These are phyloP conservation scores for Irpex sp. DNA, from an alignment of 1,284 basidiomycete species.

Conservation along the genomic window DNA sequence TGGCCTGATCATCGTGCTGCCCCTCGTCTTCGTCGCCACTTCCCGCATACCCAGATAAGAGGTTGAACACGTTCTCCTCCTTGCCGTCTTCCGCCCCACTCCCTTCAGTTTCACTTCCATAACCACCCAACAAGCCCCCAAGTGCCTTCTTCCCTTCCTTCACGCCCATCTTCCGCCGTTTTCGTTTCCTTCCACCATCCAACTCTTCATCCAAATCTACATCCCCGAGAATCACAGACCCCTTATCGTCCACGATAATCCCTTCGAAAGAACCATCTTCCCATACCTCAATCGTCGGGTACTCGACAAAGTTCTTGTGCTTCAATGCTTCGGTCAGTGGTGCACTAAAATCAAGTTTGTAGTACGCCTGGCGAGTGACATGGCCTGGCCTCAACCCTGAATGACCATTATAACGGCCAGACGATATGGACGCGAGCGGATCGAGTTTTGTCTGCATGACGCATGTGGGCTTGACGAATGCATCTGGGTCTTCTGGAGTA, in stretches of 20 bases:
- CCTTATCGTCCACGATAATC: conserved; percentile 47
- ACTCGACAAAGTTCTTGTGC: conserved; percentile 71
- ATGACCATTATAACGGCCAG: conserved; percentile 16
- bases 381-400: conserved; percentile 18
- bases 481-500: conserved; percentile 47
- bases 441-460: conserved; percentile 47
- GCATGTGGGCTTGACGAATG: conserved; percentile 51
- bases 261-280: conserved; percentile 54
- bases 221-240: conserved; percentile 28
- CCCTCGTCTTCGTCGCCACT: conserved; percentile 34
- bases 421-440: conserved; percentile 25
- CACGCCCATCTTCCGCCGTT: conserved; percentile 48
- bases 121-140: conserved; percentile 52
- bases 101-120: conserved; percentile 55
- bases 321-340: conserved; percentile 46
- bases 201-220: conserved; percentile 17
- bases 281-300: conserved; percentile 73
- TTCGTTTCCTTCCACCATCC: conserved; percentile 34
- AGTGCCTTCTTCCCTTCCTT: conserved; percentile 51
- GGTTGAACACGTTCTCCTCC: conserved; percentile 35
- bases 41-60: conserved; percentile 50
- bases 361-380: conserved; percentile 36
- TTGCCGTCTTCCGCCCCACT: conserved; percentile 31
- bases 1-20: neutral
- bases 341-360: conserved; percentile 47